Evolutionary conservation across 257 asterid species (phyloP).

Genomic region (Solanum neorickii): DNA sequence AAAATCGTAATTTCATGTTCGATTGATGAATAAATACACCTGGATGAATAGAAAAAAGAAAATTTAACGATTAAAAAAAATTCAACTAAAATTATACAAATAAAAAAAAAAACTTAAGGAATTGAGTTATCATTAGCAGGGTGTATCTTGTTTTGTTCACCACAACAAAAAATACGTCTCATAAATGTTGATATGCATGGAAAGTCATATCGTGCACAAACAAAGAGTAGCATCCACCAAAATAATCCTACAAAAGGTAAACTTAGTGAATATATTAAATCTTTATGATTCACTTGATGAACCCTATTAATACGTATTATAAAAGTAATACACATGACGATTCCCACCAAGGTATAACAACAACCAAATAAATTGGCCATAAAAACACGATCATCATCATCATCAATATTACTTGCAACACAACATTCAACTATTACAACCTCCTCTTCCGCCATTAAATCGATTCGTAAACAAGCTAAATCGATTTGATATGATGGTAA

Average conservation of each 20-base stretch:
- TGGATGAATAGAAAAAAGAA: too few species aligned
- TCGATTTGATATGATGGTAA: too few species aligned
- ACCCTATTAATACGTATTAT: neutral
- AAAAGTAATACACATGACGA: too few species aligned
- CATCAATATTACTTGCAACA: neutral
- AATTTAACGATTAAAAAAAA: too few species aligned
- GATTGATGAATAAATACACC: too few species aligned
- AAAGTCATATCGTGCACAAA: neutral
- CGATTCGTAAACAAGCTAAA: neutral
- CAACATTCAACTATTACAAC: neutral
- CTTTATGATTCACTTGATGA: neutral
- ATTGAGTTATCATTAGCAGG: neutral
- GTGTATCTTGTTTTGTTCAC: neutral
- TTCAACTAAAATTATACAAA: too few species aligned
- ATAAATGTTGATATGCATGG: neutral
- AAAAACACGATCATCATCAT: neutral
- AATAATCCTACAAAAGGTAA: neutral
- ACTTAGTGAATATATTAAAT: neutral
- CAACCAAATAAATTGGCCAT: neutral
- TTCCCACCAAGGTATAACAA: neutral
- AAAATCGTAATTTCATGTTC: too few species aligned
- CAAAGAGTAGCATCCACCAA: neutral
- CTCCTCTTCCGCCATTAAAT: neutral
- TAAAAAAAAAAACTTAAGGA: neutral
- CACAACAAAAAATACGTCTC: neutral